A percentile compares a stretch with the other conserved stretches of the same genome.
These are phyloP conservation scores for Sarocladium kiliense DNA, from an alignment of 2,329 filamentous ascomycete genomes.

Conservation along the genomic window DNA sequence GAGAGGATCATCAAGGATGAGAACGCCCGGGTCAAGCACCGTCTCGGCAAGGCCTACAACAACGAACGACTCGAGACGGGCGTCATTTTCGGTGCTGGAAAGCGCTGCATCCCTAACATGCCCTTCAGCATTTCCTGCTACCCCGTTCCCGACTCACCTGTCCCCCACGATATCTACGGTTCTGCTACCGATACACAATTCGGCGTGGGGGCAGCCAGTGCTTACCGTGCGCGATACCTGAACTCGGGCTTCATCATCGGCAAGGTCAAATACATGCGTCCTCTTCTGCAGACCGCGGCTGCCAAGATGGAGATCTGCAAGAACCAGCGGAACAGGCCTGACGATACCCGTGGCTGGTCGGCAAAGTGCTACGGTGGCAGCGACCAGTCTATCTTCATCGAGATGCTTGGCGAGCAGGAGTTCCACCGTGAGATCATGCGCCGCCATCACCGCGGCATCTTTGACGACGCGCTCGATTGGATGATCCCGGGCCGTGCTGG, in stretches of 20 bases:
- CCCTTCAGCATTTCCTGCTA: constrained; percentile 20
- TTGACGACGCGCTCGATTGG: constrained; percentile 13
- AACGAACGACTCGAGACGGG: constrained; percentile 17
- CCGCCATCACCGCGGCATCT: constrained; percentile 17
- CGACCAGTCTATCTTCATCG: constrained; percentile 24
- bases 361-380: constrained; percentile 19
- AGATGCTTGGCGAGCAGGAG: constrained; percentile 25
- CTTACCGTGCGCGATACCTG: constrained; percentile 21
- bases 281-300: constrained; percentile 18
- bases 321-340: constrained; percentile 8
- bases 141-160: constrained; percentile 21
- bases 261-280: constrained; percentile 17
- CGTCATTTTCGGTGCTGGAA: constrained; percentile 22
- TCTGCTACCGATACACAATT: constrained; percentile 18
- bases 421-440: constrained; percentile 24
- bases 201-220: constrained; percentile 14
- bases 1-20: constrained; percentile 18
- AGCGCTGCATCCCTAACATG: constrained; percentile 21
- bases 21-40: constrained; percentile 16
- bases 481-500: constrained; percentile 17
- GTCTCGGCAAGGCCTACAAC: constrained; percentile 19
- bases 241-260: constrained; percentile 22
- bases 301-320: constrained; percentile 17
- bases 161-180: constrained; percentile 18
- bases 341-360: constrained; percentile 12